Conservation (phyloP, 805 yeast species). For the Yueomyces sinensis region DNA sequence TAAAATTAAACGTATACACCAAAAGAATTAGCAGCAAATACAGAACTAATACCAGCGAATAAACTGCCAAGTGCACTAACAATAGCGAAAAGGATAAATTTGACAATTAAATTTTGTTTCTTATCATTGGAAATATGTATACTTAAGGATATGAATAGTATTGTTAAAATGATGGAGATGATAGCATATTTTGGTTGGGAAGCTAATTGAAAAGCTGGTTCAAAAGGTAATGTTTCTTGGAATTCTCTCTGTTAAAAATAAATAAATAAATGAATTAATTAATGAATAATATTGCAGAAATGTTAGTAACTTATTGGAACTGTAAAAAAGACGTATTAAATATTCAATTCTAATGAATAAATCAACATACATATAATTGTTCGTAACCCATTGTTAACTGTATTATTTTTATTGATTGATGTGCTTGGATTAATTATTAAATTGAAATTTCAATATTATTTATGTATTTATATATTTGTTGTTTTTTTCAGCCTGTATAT, state of each 20-base stretch:
- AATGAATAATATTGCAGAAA: too few relatives aligned
- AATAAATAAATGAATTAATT: background rate
- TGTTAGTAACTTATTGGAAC: too few relatives aligned
- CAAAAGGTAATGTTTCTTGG: slow-evolving; percentile 7
- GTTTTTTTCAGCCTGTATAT: too few relatives aligned
- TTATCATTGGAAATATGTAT: slow-evolving; percentile 8
- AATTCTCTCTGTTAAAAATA: slow-evolving; percentile 11
- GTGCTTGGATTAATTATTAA: too few relatives aligned
- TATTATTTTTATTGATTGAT: too few relatives aligned
- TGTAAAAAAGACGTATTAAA: too few relatives aligned
- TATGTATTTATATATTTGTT: too few relatives aligned
- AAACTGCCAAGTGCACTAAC: slow-evolving; percentile 23
- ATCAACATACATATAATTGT: slow-evolving; percentile 12
- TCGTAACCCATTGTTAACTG: slow-evolving; percentile 11
- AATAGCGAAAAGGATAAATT: slow-evolving; percentile 10
- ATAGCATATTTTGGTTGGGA: slow-evolving; percentile 15
- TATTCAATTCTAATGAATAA: background rate
- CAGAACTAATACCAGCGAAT: slow-evolving; percentile 28
- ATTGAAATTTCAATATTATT: too few relatives aligned
- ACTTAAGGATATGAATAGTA: slow-evolving; percentile 10
- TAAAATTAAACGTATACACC: slow-evolving; percentile 35
- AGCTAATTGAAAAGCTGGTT: slow-evolving; percentile 8
- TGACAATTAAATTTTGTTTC: slow-evolving; percentile 5
- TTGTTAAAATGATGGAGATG: slow-evolving; percentile 8
- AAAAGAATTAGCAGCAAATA: slow-evolving; percentile 30